Conservation (phyloP, 2,329 filamentous ascomycete genomes). For the Trichoderma arundinaceum region DNA sequence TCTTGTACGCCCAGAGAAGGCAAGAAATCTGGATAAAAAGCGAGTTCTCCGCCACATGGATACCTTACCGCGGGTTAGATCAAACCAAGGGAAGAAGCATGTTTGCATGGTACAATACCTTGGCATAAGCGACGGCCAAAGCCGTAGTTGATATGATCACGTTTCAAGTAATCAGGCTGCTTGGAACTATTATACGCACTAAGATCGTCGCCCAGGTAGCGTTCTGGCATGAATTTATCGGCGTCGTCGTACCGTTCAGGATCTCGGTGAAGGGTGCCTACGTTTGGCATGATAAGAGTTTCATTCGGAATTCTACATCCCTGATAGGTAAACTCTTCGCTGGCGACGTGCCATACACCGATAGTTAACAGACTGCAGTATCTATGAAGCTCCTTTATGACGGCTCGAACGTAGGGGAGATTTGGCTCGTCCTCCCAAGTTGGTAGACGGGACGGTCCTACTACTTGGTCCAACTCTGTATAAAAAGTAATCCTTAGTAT, state of each 20-base stretch:
- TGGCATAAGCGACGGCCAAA: slow-evolving; percentile 63
- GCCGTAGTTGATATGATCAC: slow-evolving; percentile 61
- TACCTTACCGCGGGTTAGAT: slow-evolving; percentile 33
- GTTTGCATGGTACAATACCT: slow-evolving; percentile 40
- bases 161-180: slow-evolving; percentile 46
- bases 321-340: background rate
- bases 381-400: slow-evolving; percentile 40
- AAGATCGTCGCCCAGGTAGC: slow-evolving; percentile 38
- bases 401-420: slow-evolving; percentile 50
- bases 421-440: slow-evolving; percentile 49
- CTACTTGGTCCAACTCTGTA: slow-evolving; percentile 49
- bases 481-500: too few species aligned
- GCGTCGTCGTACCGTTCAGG: background rate
- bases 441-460: slow-evolving; percentile 51
- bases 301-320: slow-evolving; percentile 5
- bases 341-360: background rate
- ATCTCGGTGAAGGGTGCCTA: background rate
- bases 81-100: background rate
- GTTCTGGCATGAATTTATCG: slow-evolving; percentile 17
- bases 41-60: slow-evolving; percentile 57
- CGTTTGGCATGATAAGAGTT: background rate
- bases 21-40: slow-evolving; percentile 55
- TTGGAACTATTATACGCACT: slow-evolving; percentile 40
- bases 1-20: slow-evolving; percentile 55
- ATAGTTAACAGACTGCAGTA: background rate